Evolutionary conservation across 176 grass and related monocot species (phyloP).

Genomic region (Lolium rigidum): DNA sequence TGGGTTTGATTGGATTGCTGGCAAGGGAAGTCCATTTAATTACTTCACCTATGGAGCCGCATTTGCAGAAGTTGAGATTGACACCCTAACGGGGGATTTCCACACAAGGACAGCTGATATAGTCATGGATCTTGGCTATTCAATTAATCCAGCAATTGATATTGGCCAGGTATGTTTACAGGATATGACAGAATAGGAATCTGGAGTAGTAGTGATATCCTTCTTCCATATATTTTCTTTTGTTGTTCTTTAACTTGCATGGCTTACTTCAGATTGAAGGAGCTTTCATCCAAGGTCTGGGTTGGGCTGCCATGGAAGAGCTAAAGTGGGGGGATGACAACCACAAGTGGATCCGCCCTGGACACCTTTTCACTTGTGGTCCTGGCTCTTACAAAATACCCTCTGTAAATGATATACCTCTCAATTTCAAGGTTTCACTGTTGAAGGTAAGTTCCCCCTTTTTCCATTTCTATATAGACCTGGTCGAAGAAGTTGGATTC

Average conservation of each 20-base stretch:
- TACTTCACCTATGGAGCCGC: slow-evolving; percentile 96
- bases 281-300: slow-evolving; percentile 95
- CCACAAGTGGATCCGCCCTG: slow-evolving; percentile 93
- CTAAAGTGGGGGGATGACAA: slow-evolving; percentile 94
- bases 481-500: not conserved
- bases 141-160: slow-evolving; percentile 98
- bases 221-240: not conserved
- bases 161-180: slow-evolving; percentile 75
- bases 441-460: slow-evolving; percentile 64
- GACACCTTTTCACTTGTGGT: slow-evolving; percentile 83
- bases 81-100: slow-evolving; percentile 96
- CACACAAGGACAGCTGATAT: slow-evolving; percentile 81
- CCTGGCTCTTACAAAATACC: slow-evolving; percentile 97
- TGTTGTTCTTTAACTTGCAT: slow-evolving; percentile 20
- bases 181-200: not conserved
- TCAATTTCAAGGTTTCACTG: slow-evolving; percentile 87
- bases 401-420: slow-evolving; percentile 91
- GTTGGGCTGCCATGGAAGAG: slow-evolving; percentile 92
- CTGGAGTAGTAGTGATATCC: slow-evolving; percentile 5
- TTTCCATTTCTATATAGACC: not conserved
- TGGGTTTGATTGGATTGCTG: slow-evolving; percentile 68
- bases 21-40: slow-evolving; percentile 83
- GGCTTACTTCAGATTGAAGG: slow-evolving; percentile 84
- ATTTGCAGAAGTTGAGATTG: slow-evolving; percentile 98
- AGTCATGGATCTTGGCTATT: slow-evolving; percentile 91